Evolutionary conservation across 2,329 filamentous ascomycete species (phyloP), one percentile per base, ranked within the genome.

Genomic region (Aulographum hederae): DNA sequence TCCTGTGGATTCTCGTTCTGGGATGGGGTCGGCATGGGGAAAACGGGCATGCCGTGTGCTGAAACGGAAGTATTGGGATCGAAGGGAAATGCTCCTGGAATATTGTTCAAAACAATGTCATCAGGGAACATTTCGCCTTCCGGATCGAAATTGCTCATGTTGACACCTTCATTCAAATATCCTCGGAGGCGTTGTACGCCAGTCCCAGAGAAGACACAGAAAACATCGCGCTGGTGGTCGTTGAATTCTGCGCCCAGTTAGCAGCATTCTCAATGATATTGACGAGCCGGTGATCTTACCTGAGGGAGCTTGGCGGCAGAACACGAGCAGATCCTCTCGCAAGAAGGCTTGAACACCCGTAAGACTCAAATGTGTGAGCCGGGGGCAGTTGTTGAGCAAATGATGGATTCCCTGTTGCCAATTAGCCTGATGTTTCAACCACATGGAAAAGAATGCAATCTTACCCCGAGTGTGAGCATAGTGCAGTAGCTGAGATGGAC

Each of bases 401-500:
- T 73, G 69, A 46, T 92, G 75, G 40, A 98, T 93, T 44, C 86
- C 86, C 84, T 93, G 43, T n/a, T n/a, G n/a, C n/a, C n/a, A n/a
- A n/a, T n/a, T n/a, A n/a, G n/a, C n/a, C n/a, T n/a, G 6, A 28
- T 21, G 6, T 16, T 13, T 18, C 18, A 40, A 61, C 46, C 11
- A 15, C 33, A 18, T 18, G 23, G 20, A 17, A 19, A 18, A 10
- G 11, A 11, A 11, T 11, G 8, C 14, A 5, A 33, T 59, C 73
- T 53, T 65, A 89, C 85, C 53, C 71, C 68, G 31, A 93, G 63
- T 1, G 78, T 89, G 32, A 98, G 57, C 40, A 80, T 77, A 26
- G 79, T 72, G 55, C 89, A 98, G 51, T 98, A 95, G 53, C 85
- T 94, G 25, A 98, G 65, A 60, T 98, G 89, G 6, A 98, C 89